A percentile compares a stretch with the other conserved stretches of the same genome.
These are phyloP conservation scores for Dioscorea dumetorum DNA, from an alignment of 106 monocot species.

Conservation along the genomic window DNA sequence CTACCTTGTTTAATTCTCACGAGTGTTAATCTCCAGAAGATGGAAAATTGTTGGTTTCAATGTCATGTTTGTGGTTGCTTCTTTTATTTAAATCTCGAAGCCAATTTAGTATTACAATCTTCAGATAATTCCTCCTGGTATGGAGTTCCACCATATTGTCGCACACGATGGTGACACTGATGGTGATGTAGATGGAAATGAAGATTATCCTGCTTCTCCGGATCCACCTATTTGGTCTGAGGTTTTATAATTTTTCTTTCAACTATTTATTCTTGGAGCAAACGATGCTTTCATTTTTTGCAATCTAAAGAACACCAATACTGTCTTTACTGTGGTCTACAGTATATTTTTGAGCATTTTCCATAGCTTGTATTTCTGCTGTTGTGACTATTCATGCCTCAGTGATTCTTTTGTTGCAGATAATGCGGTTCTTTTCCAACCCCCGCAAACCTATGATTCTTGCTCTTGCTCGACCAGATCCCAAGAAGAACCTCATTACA, in stretches of 20 bases:
- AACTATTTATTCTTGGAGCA: no score
- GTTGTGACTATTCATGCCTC: no score
- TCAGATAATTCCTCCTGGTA: constrained; percentile 87
- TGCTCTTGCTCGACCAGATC: constrained; percentile 94
- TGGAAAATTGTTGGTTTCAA: no score
- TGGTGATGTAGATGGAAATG: constrained; percentile 59
- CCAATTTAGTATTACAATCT: not conserved
- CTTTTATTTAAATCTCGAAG: not conserved
- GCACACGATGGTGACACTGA: constrained; percentile 58
- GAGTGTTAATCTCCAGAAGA: no score
- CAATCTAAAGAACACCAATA: no score
- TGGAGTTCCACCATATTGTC: constrained; percentile 82
- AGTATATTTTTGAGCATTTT: no score
- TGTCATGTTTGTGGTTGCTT: not conserved
- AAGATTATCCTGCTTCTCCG: constrained; percentile 57
- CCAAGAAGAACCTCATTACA: constrained; percentile 90
- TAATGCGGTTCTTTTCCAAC: constrained; percentile 98
- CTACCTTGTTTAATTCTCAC: not conserved
- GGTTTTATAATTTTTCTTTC: constrained; percentile 21
- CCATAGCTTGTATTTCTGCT: no score
- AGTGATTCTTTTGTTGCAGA: constrained; percentile 9
- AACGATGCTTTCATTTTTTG: no score
- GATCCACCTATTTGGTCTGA: constrained; percentile 94
- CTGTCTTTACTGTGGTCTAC: no score
- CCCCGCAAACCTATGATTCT: constrained; percentile 98